Evolutionary conservation across 352 stramenopile genomes (phyloP), one percentile per base, ranked within the genome.

Genomic region (Aphanomyces astaci): DNA sequence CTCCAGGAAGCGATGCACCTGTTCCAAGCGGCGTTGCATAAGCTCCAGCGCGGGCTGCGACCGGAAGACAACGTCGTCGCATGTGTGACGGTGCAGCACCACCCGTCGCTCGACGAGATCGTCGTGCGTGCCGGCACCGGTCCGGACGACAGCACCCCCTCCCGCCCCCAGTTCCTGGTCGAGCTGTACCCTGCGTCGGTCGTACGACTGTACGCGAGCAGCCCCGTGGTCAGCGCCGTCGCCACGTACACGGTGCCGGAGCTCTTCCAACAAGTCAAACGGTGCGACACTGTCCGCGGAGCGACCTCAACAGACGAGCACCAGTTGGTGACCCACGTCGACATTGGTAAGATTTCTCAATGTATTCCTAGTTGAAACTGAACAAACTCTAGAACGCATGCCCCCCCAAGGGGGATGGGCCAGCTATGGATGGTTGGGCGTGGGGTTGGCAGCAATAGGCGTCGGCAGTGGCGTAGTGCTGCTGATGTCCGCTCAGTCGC

Each of bases 111-210:
- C 2, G 73, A 82, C 0, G 82, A 90, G 56, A 62, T 72, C 13
- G 78, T 90, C 15, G 72, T 66, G 1, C 51, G 75, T 74, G 31
- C 76, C 79, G 64, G 86, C 4, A 39, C 32, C 31, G 17, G 52
- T 62, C 46, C n/a, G n/a, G n/a, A 5, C 7, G 36, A 43, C 36
- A 43, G 7, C 36, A 43, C 7, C 36, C 36, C 36, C 36, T n/a
- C n/a, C n/a, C n/a, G n/a, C n/a, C 36, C 7, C 36, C 36, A 43
- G 36, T 85, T 87, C 51, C 63, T 77, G n/a, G 77, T 88, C 43
- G 75, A 86, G 2, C 81, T 90, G 77, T 90, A 90, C 63, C 78
- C 80, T 1, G 86, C 82, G 0, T 87, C 78, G 32, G 86, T 90
- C 66, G 72, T 90, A 5, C 79, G 82, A 1, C 71, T 88, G 28